Conservation (phyloP, 345 rosid genomes). For the Lepidium sativum region DNA sequence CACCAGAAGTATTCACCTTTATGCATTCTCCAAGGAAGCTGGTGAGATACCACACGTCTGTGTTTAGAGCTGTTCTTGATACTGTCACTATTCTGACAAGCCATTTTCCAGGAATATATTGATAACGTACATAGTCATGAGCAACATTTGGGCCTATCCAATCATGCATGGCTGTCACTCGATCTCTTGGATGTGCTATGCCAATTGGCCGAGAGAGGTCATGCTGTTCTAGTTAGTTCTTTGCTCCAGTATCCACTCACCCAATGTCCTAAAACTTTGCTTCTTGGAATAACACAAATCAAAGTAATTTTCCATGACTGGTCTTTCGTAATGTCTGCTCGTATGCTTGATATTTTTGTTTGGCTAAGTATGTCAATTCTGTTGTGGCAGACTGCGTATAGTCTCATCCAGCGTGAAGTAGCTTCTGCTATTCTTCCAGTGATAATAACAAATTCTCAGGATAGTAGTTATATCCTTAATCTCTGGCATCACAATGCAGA, state of each 20-base stretch:
- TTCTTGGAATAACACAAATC: conserved; percentile 75
- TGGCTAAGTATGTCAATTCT: not conserved
- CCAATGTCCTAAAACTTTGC: conserved; percentile 80
- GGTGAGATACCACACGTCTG: conserved; percentile 41
- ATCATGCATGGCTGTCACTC: conserved; percentile 74
- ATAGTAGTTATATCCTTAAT: conserved; percentile 47
- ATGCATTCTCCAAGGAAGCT: conserved; percentile 71
- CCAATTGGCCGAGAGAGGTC: conserved; percentile 89
- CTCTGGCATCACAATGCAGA: conserved; percentile 74
- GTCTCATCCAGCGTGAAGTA: conserved; percentile 72
- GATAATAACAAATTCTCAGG: conserved; percentile 39
- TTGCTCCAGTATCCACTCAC: conserved; percentile 74
- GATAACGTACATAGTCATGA: conserved; percentile 63
- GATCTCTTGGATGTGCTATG: conserved; percentile 83
- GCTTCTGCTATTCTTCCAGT: conserved; percentile 56
- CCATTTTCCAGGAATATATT: conserved; percentile 45
- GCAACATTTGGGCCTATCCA: conserved; percentile 53
- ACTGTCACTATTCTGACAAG: conserved; percentile 9
- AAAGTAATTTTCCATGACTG: conserved; percentile 37
- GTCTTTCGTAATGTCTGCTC: not conserved
- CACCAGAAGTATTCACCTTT: conserved; percentile 85
- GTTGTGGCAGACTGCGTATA: conserved; percentile 68
- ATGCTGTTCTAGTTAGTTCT: conserved; percentile 46
- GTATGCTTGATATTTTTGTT: not conserved
- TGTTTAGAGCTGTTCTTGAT: conserved; percentile 4